Evolutionary conservation across 352 stramenopile species (phyloP), one percentile per base, ranked within the genome.

Genomic region (Pythium diclinum): DNA sequence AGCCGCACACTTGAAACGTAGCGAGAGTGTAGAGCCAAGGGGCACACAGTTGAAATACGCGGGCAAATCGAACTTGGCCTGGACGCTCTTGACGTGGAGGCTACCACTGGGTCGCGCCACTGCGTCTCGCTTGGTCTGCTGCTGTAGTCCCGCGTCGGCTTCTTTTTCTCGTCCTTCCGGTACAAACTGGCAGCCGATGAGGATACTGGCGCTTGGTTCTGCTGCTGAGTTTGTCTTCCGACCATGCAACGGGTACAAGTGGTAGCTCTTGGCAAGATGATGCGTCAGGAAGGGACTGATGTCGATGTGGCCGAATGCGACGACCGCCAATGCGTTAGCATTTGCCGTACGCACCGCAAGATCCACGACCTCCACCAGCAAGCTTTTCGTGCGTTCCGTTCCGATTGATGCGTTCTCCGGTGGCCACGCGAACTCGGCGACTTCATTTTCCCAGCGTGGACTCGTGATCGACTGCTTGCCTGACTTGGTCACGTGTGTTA

Each of bases 161-260:
- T 77, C 66, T 5, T 55, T 67, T 34, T 66, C 56, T 17, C 54
- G 51, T 0, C 58, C 59, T 4, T 51, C 54, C 4, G 77, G 75
- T n/a, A 86, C 63, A 62, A 77, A 86, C 30, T 83, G 77, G 44
- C 70, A 78, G 6, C 75, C 75, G 4, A 86, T 16, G 6, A 79
- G 62, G 14, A 86, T 51, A 23, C 63, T 66, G 3, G 75, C 51
- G 9, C 14, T 17, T 49, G 10, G n/a, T 3, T 62, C 19, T 23
- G 21, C 49, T 36, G 17, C 16, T 34, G 21, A 44, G 19, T 10
- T 19, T 19, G 64, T 21, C 6, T 58, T 33, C 10, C 62, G 60
- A 9, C 60, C 58, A 1, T 69, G 62, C 17, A 83, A 59, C 17
- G 34, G 58, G 34, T 74, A 71, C 14, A 54, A 11, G 19, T 78